These are phyloP conservation scores for Triangularia setosa DNA, from an alignment of 2,329 filamentous ascomycete species.

Conservation along the genomic window DNA sequence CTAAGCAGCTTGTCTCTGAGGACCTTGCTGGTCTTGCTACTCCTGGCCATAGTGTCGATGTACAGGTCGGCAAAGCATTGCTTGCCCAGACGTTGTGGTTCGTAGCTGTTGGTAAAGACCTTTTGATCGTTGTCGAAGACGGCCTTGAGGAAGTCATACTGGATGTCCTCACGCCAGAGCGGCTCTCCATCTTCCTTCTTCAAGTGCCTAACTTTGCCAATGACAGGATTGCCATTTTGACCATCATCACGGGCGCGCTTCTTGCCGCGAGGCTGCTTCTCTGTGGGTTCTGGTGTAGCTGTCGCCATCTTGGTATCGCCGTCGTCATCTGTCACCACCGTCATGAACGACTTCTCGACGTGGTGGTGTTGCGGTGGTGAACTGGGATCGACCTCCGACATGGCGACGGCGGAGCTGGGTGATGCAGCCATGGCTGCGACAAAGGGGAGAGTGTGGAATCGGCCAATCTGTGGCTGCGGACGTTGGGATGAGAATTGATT, in stretches of 20 bases:
- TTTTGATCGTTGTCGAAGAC: conserved; percentile 70
- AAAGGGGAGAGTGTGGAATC: neutral
- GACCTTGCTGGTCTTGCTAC: conserved; percentile 98
- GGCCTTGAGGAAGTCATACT: conserved; percentile 77
- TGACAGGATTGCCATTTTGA: conserved; percentile 36
- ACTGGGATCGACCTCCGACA: conserved; percentile 46
- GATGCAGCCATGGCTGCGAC: conserved; percentile 23
- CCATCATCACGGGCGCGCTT: conserved; percentile 32
- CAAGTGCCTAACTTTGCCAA: conserved; percentile 74
- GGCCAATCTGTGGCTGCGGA: neutral
- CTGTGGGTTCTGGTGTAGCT: conserved; percentile 40
- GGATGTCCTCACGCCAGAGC: conserved; percentile 82
- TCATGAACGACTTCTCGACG: conserved; percentile 45
- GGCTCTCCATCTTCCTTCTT: conserved; percentile 89
- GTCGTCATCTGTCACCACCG: conserved; percentile 47
- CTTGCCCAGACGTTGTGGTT: conserved; percentile 54
- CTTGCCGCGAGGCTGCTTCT: conserved; percentile 29
- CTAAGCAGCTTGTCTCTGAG: conserved; percentile 93
- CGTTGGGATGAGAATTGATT: neutral
- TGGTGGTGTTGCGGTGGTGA: conserved; percentile 37
- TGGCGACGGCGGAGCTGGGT: conserved; percentile 26
- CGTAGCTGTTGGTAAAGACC: conserved; percentile 91
- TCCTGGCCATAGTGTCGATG: conserved; percentile 96
- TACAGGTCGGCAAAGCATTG: conserved; percentile 92
- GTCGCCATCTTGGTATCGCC: conserved; percentile 40